Percentiles rank a stretch among this genome's conserved stretches.
Evolutionary conservation across 768 basidiomycete genomes (phyloP).

Genomic region (Boletus pseudo-olivaceus): DNA sequence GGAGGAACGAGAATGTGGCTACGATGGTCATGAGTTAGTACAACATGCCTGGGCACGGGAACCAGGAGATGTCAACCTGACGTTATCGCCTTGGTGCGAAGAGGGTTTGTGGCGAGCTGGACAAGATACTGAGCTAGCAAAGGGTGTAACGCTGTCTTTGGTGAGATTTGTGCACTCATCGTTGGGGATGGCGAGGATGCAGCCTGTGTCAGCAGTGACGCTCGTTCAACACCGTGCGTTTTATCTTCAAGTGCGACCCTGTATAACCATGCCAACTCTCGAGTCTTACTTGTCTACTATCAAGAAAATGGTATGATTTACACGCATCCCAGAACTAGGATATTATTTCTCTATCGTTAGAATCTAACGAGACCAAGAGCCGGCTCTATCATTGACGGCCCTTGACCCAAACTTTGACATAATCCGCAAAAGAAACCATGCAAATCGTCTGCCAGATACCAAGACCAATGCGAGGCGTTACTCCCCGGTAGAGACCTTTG

Average conservation of each 20-base stretch:
- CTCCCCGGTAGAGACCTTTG: slow-evolving; percentile 95
- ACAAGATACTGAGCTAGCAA: slow-evolving; percentile 68
- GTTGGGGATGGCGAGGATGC: not conserved
- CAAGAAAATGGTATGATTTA: slow-evolving; percentile 13
- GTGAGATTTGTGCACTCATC: slow-evolving; percentile 38
- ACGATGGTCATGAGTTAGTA: not conserved
- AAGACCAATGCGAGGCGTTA: slow-evolving; percentile 93
- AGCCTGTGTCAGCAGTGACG: not conserved
- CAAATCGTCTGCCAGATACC: slow-evolving; percentile 98
- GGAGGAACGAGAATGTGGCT: slow-evolving; percentile 62
- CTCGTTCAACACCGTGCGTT: not conserved
- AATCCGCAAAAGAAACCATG: slow-evolving; percentile 98
- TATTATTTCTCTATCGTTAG: slow-evolving; percentile 21
- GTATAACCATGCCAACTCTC: not conserved
- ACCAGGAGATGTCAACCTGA: slow-evolving; percentile 43
- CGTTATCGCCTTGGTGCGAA: slow-evolving; percentile 79
- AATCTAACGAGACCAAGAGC: not conserved
- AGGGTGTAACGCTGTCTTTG: slow-evolving; percentile 33
- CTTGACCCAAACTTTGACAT: slow-evolving; percentile 85
- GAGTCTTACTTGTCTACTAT: not conserved
- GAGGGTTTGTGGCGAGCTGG: slow-evolving; percentile 63
- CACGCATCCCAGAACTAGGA: slow-evolving; percentile 13
- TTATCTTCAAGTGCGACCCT: too few species aligned
- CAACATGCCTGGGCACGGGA: not conserved
- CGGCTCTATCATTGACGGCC: slow-evolving; percentile 25